Percentiles rank a stretch among this genome's conserved stretches.
phyloP scores from a whole-genome alignment of 2,329 filamentous ascomycete genomes.

The Calonectria multiphialidica region DNA sequence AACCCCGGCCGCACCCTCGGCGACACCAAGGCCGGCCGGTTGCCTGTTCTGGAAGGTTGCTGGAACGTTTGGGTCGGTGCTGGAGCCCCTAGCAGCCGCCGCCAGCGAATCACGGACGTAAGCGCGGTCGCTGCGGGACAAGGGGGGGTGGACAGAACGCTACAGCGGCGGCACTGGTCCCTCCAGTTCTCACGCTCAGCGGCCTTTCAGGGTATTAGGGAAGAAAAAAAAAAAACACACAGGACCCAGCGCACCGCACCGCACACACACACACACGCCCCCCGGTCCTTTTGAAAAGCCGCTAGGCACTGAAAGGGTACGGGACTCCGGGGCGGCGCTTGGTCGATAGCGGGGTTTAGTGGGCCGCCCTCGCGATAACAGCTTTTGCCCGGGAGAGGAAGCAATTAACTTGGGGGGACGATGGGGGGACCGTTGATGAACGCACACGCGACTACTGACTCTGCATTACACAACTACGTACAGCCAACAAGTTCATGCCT shows the following conservation, averaged over 20 bases:
- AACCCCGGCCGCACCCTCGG: constrained; percentile 36
- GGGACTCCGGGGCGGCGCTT: constrained; percentile 1
- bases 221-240: no score
- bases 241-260: no score
- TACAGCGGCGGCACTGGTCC: not conserved
- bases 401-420: no score
- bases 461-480: no score
- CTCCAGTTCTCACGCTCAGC: not conserved
- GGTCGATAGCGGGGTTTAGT: constrained; percentile 4
- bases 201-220: no score
- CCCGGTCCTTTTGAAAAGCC: constrained; percentile 9
- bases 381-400: not conserved
- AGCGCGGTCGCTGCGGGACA: constrained; percentile 12
- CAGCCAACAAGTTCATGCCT: no score
- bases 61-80: constrained; percentile 39
- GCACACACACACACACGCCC: not conserved
- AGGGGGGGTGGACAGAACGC: not conserved
- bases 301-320: constrained; percentile 6
- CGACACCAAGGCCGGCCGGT: constrained; percentile 24
- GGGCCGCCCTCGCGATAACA: not conserved
- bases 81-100: constrained; percentile 11
- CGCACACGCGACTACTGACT: no score
- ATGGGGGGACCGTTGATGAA: no score
- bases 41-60: constrained; percentile 44
- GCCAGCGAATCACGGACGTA: constrained; percentile 8